Evolutionary conservation across 148 eudicot species (phyloP).

Genomic region (Arbutus unedo): DNA sequence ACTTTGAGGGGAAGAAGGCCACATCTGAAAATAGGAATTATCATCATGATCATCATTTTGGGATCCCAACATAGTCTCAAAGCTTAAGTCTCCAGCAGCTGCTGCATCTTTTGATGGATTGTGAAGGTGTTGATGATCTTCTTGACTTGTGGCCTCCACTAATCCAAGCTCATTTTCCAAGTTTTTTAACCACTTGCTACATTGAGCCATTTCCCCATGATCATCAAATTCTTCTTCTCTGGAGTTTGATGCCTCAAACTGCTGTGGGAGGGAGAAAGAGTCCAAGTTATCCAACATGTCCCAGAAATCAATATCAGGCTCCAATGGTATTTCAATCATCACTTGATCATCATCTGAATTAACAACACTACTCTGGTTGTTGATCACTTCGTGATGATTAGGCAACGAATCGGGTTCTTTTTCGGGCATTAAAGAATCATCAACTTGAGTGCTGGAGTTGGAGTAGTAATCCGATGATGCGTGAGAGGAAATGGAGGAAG

Average conservation of each 20-base stretch:
- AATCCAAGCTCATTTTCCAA: slow-evolving; percentile 44
- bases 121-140: not conserved
- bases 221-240: not conserved
- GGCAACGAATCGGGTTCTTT: slow-evolving; percentile 1
- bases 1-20: slow-evolving; percentile 9
- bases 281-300: slow-evolving; percentile 31
- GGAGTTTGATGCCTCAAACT: not conserved
- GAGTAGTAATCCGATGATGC: not conserved
- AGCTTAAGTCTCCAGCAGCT: not conserved
- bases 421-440: not conserved
- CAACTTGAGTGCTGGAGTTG: not conserved
- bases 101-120: not conserved
- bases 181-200: slow-evolving; percentile 26
- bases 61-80: not conserved
- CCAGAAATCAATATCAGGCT: slow-evolving; percentile 34
- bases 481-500: slow-evolving; percentile 22
- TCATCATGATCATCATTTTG: not conserved
- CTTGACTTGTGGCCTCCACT: slow-evolving; percentile 4
- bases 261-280: slow-evolving; percentile 1
- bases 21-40: not conserved
- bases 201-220: slow-evolving; percentile 4
- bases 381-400: slow-evolving; percentile 1
- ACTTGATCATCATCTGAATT: slow-evolving; percentile 11
- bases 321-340: slow-evolving; percentile 23
- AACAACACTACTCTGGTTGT: not conserved